Conservation (phyloP, 2,329 filamentous ascomycete genomes). For the Paecilomyces niveus region DNA sequence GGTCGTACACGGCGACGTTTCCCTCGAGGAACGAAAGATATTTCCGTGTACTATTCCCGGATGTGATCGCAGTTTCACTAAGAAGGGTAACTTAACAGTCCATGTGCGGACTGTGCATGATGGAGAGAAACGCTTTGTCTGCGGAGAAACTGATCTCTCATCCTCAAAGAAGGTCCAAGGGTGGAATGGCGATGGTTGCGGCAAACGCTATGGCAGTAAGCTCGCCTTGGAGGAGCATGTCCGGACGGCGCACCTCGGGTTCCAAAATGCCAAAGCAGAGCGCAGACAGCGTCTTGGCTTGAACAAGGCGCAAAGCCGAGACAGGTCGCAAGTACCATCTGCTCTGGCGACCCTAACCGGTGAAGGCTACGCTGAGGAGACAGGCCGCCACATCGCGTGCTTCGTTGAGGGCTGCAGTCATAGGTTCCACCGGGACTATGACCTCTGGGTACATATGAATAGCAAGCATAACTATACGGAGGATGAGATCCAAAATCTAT, state of each 20-base stretch:
- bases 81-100: constrained; percentile 71
- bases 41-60: constrained; percentile 60
- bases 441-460: constrained; percentile 51
- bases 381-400: constrained; percentile 45
- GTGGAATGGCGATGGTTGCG: constrained; percentile 67
- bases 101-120: constrained; percentile 74
- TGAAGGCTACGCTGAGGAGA: constrained; percentile 46
- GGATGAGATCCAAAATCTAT: constrained; percentile 33
- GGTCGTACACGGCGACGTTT: constrained; percentile 59
- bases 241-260: constrained; percentile 70
- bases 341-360: constrained; percentile 48
- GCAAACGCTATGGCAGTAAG: constrained; percentile 68
- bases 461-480: constrained; percentile 34
- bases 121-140: constrained; percentile 67
- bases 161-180: constrained; percentile 50
- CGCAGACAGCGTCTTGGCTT: constrained; percentile 27
- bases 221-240: constrained; percentile 76
- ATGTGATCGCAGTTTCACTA: constrained; percentile 73
- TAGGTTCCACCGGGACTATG: constrained; percentile 51
- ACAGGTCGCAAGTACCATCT: constrained; percentile 19
- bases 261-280: constrained; percentile 37
- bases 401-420: constrained; percentile 43
- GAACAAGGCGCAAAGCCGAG: constrained; percentile 11
- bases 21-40: constrained; percentile 55
- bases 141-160: constrained; percentile 60